A percentile compares a stretch with the other conserved stretches of the same genome.
Conservation (phyloP, 768 basidiomycete genomes). For the Phylloporus sp. region DNA sequence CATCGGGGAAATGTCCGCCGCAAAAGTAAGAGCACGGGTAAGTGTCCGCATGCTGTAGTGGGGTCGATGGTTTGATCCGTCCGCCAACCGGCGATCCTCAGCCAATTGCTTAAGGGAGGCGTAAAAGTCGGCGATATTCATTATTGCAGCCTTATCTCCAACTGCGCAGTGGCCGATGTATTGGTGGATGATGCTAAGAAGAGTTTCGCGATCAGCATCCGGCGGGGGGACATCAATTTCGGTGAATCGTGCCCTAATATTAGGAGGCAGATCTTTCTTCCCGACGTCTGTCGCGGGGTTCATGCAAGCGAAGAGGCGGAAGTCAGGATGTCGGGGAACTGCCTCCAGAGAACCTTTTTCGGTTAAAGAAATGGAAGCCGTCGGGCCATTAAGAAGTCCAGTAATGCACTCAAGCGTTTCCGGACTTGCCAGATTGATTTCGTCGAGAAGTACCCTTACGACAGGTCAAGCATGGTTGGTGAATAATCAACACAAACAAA, state of each 20-base stretch:
- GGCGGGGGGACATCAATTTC: slow-evolving; percentile 95
- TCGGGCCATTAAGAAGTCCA: slow-evolving; percentile 77
- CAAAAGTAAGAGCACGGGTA: slow-evolving; percentile 84
- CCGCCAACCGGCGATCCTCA: slow-evolving; percentile 73
- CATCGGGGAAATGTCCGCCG: slow-evolving; percentile 68
- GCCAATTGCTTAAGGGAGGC: slow-evolving; percentile 70
- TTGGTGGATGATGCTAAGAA: slow-evolving; percentile 79
- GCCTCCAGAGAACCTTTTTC: slow-evolving; percentile 91
- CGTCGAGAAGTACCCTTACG: slow-evolving; percentile 86
- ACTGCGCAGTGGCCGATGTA: slow-evolving; percentile 83
- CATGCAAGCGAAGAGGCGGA: slow-evolving; percentile 98
- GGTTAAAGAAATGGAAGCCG: slow-evolving; percentile 85
- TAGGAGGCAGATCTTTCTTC: slow-evolving; percentile 92
- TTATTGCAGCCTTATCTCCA: slow-evolving; percentile 80
- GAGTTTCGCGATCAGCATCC: slow-evolving; percentile 85
- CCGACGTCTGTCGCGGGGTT: slow-evolving; percentile 99
- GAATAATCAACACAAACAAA: slow-evolving; percentile 1
- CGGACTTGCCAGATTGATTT: slow-evolving; percentile 90
- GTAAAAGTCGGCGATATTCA: slow-evolving; percentile 93
- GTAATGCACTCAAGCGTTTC: slow-evolving; percentile 94
- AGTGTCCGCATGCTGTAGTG: slow-evolving; percentile 98
- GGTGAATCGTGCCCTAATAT: slow-evolving; percentile 87
- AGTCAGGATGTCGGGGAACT: slow-evolving; percentile 87
- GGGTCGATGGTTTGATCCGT: slow-evolving; percentile 88
- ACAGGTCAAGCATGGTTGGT: slow-evolving; percentile 1